Conservation (phyloP, 768 basidiomycete species). For the Phaffia australis region DNA sequence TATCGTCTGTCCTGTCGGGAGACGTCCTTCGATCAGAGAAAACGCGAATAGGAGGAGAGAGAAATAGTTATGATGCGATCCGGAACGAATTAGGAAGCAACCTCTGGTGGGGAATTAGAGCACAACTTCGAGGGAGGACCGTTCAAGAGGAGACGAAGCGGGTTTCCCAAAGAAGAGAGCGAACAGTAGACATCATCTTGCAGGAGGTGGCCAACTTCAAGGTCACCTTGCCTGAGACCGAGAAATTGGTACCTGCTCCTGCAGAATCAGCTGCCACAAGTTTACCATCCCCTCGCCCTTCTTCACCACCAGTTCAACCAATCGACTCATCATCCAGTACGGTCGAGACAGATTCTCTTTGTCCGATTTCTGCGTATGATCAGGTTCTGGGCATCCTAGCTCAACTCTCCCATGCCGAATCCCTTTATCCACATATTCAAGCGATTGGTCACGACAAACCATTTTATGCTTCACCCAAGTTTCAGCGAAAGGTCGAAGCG, state of each 20-base stretch:
- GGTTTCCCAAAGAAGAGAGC: slow-evolving; percentile 70
- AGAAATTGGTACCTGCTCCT: background rate
- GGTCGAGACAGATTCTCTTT: slow-evolving; percentile 22
- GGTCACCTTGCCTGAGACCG: slow-evolving; percentile 41
- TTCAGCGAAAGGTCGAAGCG: slow-evolving; percentile 75
- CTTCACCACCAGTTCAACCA: slow-evolving; percentile 29
- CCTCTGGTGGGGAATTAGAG: slow-evolving; percentile 82
- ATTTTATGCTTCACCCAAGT: slow-evolving; percentile 51
- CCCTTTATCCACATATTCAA: slow-evolving; percentile 73
- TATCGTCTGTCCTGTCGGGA: slow-evolving; percentile 81
- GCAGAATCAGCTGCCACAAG: background rate
- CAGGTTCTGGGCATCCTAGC: slow-evolving; percentile 47
- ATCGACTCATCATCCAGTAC: slow-evolving; percentile 5
- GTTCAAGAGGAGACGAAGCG: slow-evolving; percentile 70
- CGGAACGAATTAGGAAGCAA: slow-evolving; percentile 35
- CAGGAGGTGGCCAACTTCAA: slow-evolving; percentile 72
- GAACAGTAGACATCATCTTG: slow-evolving; percentile 69
- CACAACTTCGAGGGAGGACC: slow-evolving; percentile 66
- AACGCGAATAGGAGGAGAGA: slow-evolving; percentile 74
- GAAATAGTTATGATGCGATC: slow-evolving; percentile 47
- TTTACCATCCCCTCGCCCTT: background rate
- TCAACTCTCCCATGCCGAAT: slow-evolving; percentile 69
- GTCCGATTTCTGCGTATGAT: slow-evolving; percentile 30
- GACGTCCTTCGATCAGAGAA: slow-evolving; percentile 94
- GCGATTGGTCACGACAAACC: slow-evolving; percentile 71